Conservation (phyloP, 257 asterid genomes). For the Agastache rugosa region DNA sequence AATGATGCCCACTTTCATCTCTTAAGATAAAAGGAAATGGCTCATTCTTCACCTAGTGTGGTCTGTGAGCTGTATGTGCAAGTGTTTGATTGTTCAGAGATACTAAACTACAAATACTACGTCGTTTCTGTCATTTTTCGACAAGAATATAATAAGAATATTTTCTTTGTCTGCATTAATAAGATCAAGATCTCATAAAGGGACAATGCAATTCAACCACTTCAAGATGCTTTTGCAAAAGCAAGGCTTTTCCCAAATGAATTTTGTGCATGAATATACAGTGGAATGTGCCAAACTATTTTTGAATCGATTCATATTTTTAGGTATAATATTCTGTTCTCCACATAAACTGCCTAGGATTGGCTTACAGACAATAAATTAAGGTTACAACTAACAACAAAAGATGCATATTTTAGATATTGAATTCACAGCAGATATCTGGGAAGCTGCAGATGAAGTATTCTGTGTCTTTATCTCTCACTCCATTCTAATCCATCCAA, state of each 20-base stretch:
- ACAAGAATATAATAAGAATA: background rate
- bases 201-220: slow-evolving; percentile 19
- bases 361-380: slow-evolving; percentile 19
- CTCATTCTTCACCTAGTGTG: background rate
- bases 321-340: slow-evolving; percentile 24
- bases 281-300: background rate
- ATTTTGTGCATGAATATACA: background rate
- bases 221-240: background rate
- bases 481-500: slow-evolving; percentile 17
- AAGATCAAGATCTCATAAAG: slow-evolving; percentile 18
- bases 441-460: slow-evolving; percentile 32
- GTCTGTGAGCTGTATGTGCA: background rate
- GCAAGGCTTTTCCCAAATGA: background rate
- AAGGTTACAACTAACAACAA: slow-evolving; percentile 18
- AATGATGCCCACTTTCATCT: background rate
- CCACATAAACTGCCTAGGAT: slow-evolving; percentile 17
- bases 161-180: background rate
- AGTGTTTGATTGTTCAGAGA: background rate
- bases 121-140: background rate
- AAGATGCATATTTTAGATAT: slow-evolving; percentile 19
- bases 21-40: background rate
- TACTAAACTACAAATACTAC: background rate
- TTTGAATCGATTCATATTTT: background rate
- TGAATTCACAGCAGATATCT: slow-evolving; percentile 19
- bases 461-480: slow-evolving; percentile 30